Conservation (phyloP, 495 filamentous ascomycete species). For the Neurospora tetraspora region DNA sequence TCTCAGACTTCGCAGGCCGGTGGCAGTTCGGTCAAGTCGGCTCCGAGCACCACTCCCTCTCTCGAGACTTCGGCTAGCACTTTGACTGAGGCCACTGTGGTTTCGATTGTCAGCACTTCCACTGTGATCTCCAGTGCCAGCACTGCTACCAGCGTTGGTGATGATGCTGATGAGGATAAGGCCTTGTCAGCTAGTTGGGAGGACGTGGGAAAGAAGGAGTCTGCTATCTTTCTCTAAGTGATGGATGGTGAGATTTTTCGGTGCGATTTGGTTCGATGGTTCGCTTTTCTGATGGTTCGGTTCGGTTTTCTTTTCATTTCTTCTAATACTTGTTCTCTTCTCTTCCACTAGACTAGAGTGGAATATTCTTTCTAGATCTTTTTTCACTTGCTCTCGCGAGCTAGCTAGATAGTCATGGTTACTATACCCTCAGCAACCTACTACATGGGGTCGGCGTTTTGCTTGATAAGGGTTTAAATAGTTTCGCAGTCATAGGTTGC, state of each 20-base stretch:
- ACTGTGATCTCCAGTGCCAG: neutral
- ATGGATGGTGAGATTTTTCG: neutral
- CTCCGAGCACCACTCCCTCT: neutral
- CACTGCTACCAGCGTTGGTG: neutral
- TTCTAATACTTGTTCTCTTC: neutral
- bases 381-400: neutral
- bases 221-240: neutral
- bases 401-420: neutral
- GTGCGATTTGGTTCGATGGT: neutral
- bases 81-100: neutral
- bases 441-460: neutral
- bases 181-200: neutral
- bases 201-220: neutral
- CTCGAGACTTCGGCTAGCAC: neutral
- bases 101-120: neutral
- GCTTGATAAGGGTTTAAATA: neutral
- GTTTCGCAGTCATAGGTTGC: neutral
- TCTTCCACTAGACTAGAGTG: neutral
- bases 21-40: neutral
- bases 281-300: neutral
- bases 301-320: neutral
- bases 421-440: neutral
- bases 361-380: neutral
- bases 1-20: neutral
- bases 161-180: neutral